Conservation (phyloP, 352 stramenopile species). For the Globisporangium parvum region DNA sequence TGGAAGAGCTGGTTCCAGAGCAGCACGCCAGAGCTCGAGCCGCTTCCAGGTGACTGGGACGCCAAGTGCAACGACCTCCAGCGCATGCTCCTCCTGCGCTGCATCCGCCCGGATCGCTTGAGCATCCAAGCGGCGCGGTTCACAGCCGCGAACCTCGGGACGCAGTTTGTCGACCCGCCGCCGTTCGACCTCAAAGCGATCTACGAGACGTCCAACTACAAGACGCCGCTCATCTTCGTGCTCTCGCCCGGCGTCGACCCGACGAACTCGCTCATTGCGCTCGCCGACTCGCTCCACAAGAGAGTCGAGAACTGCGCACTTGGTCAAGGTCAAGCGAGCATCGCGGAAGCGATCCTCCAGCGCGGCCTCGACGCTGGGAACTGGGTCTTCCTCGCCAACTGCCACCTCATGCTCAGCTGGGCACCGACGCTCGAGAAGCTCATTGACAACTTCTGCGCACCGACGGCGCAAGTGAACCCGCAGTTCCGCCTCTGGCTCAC, state of each 20-base stretch:
- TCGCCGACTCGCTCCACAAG: constrained; percentile 76
- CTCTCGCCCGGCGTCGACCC: constrained; percentile 93
- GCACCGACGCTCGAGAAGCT: constrained; percentile 93
- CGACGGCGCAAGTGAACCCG: constrained; percentile 58
- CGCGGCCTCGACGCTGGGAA: constrained; percentile 80
- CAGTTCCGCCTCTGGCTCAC: constrained; percentile 93
- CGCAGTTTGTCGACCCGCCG: constrained; percentile 91
- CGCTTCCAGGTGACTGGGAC: constrained; percentile 91
- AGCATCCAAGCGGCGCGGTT: constrained; percentile 91
- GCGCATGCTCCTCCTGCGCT: constrained; percentile 90
- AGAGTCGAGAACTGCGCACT: constrained; percentile 91
- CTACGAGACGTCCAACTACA: constrained; percentile 83
- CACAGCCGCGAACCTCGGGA: constrained; percentile 87
- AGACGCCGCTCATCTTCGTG: constrained; percentile 94
- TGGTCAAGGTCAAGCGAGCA: constrained; percentile 90
- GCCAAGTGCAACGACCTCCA: constrained; percentile 92
- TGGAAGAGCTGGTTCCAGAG: constrained; percentile 86
- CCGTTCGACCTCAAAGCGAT: constrained; percentile 90
- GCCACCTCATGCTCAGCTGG: constrained; percentile 95
- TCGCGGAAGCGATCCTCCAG: constrained; percentile 87
- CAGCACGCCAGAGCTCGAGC: constrained; percentile 85
- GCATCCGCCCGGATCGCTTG: constrained; percentile 88
- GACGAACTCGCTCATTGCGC: constrained; percentile 87
- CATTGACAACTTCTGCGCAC: constrained; percentile 83
- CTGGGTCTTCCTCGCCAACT: constrained; percentile 96